These are phyloP conservation scores for Paracamarosporium sp. DNA, from an alignment of 2,329 filamentous ascomycete species.

Conservation along the genomic window DNA sequence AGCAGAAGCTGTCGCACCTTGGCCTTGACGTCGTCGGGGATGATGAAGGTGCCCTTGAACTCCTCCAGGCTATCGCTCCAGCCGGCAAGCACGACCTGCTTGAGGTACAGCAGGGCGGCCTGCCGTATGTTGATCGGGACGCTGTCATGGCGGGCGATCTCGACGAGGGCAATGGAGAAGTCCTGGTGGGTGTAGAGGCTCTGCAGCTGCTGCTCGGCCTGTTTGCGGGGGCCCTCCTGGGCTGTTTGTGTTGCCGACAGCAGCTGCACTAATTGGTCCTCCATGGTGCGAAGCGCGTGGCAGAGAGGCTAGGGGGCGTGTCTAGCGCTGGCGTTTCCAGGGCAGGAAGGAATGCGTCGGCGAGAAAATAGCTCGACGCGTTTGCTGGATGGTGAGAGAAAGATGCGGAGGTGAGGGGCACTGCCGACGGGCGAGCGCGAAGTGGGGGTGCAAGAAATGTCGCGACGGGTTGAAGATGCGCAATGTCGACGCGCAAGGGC, in stretches of 20 bases:
- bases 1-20: conserved; percentile 77
- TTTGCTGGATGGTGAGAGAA: conserved; percentile 4
- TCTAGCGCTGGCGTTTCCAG: conserved; percentile 10
- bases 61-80: conserved; percentile 83
- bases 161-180: conserved; percentile 80
- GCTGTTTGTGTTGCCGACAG: conserved; percentile 85
- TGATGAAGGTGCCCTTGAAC: conserved; percentile 69
- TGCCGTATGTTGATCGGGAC: conserved; percentile 80
- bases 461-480: neutral
- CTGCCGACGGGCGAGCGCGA: conserved; percentile 1
- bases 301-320: conserved; percentile 4
- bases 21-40: conserved; percentile 75
- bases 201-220: conserved; percentile 84
- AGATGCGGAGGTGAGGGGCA: conserved; percentile 10
- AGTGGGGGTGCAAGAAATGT: conserved; percentile 7
- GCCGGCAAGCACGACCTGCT: conserved; percentile 81
- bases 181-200: conserved; percentile 71
- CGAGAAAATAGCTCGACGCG: conserved; percentile 13
- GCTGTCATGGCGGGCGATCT: conserved; percentile 78
- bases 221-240: conserved; percentile 77
- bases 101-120: conserved; percentile 78
- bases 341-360: conserved; percentile 4
- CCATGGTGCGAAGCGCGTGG: conserved; percentile 65
- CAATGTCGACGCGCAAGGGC: neutral
- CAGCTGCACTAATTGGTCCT: conserved; percentile 88